Evolutionary conservation across 208 protist genomes (phyloP).

Genomic region (Trypanosoma avium): DNA sequence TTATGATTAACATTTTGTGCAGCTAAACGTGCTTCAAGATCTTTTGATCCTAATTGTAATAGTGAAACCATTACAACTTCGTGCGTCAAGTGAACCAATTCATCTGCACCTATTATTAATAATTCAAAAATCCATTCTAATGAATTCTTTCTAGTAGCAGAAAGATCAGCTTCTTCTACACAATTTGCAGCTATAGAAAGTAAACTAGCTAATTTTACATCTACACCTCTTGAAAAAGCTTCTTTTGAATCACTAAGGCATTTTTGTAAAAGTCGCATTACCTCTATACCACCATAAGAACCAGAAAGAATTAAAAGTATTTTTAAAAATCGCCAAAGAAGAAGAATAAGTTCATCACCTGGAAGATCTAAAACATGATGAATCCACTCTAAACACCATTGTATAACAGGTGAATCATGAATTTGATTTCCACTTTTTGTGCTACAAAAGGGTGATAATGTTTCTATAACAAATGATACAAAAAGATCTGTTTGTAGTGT

Average conservation of each 20-base stretch:
- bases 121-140: conserved; percentile 32
- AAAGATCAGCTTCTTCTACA: conserved; percentile 21
- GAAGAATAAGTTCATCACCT: conserved; percentile 40
- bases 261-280: conserved; percentile 18
- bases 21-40: conserved; percentile 27
- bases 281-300: conserved; percentile 12
- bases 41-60: conserved; percentile 29
- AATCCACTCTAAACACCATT: conserved; percentile 68
- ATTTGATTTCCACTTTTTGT: neutral
- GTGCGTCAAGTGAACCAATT: conserved; percentile 23
- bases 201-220: conserved; percentile 20
- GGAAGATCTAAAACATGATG: conserved; percentile 52
- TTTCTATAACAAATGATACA: conserved; percentile 45
- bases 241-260: conserved; percentile 27
- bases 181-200: conserved; percentile 25
- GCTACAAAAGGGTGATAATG: conserved; percentile 34
- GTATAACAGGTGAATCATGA: conserved; percentile 23
- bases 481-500: conserved; percentile 39
- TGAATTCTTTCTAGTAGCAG: conserved; percentile 16
- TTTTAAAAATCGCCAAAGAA: conserved; percentile 42
- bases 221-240: conserved; percentile 14
- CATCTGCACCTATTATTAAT: conserved; percentile 16
- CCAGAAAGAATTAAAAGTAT: conserved; percentile 45
- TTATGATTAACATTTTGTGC: conserved; percentile 38
- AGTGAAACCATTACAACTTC: conserved; percentile 12